A percentile compares a stretch with the other conserved stretches of the same genome.
phyloP scores from a whole-genome alignment of 306 rosid species.

The Castanospermum australe region DNA sequence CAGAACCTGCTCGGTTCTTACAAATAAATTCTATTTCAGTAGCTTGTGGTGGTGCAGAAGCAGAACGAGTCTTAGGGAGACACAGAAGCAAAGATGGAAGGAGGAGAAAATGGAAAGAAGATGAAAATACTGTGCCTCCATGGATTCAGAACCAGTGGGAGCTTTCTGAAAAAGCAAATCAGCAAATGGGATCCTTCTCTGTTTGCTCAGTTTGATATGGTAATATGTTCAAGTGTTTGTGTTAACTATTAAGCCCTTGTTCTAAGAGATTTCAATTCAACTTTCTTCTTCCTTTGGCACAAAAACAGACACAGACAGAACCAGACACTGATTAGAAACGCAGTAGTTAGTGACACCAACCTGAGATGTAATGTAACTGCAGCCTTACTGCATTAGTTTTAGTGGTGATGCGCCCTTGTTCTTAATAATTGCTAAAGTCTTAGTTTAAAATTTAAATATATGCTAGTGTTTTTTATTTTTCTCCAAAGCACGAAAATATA shows the following conservation, averaged over 20 bases:
- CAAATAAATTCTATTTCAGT: not conserved
- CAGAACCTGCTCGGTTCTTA: not conserved
- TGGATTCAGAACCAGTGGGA: constrained; percentile 90
- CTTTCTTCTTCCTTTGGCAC: not conserved
- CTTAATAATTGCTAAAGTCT: not conserved
- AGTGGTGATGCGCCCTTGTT: not conserved
- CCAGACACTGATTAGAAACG: not conserved
- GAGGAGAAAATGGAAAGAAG: constrained; percentile 43
- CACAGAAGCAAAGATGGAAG: constrained; percentile 38
- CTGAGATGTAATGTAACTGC: not conserved
- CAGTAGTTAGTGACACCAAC: too few relatives aligned
- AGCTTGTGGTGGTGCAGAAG: not conserved
- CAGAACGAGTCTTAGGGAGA: not conserved
- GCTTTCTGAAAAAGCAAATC: constrained; percentile 70
- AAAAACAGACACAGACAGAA: not conserved
- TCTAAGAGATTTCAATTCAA: not conserved
- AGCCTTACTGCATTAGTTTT: not conserved
- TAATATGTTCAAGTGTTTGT: constrained; percentile 12
- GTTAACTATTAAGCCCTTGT: not conserved
- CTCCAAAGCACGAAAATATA: not conserved
- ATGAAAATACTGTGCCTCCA: constrained; percentile 83
- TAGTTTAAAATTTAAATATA: not conserved
- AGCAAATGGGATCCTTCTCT: constrained; percentile 87
- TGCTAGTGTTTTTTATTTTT: not conserved
- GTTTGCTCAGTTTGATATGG: constrained; percentile 67